Evolutionary conservation across 176 grass and related monocot species (phyloP), one percentile per base, ranked within the genome.

Genomic region (Olyra latifolia): DNA sequence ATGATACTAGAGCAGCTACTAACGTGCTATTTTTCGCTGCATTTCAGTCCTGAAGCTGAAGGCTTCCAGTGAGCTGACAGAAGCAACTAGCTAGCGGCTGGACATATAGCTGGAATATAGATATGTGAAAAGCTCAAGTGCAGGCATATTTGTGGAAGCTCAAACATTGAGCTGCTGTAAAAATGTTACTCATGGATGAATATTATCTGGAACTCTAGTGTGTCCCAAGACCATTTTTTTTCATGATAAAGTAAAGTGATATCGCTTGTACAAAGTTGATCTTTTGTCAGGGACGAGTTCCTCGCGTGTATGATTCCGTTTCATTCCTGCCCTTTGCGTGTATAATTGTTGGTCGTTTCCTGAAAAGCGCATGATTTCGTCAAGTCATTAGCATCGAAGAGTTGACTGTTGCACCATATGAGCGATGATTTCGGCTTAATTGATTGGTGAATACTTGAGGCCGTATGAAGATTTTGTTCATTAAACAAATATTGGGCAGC

Each of bases 321-420:
- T 42, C 40, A 10, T 42, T 42, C 40, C 40, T 42, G 40, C 4
- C 40, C 40, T 42, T 0, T 42, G 40, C 40, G 40, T 41, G 8
- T 41, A n/a, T n/a, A n/a, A n/a, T n/a, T n/a, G n/a, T n/a, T n/a
- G 92, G 93, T 85, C 86, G 94, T 46, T 98, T 98, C 71, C 82
- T 49, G 67, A 75, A 52, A 30, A 45, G 13, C 1, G 53, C 61
- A 13, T 88, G 69, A 72, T 63, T 24, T 2, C 19, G 17, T 17
- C n/a, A n/a, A n/a, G 41, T 53, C 52, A 16, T 24, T 23, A 4
- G 30, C 23, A 62, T 62, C n/a, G 16, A 28, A 19, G 20, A 5
- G 29, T 71, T 54, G 2, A 10, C 55, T 66, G 10, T 9, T 73
- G 15, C 16, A n/a, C 32, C 17, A 32, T 52, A 59, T 44, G 61